Evolutionary conservation across 345 rosid genomes (phyloP), one percentile per base, ranked within the genome.

Genomic region (Linum tenue): DNA sequence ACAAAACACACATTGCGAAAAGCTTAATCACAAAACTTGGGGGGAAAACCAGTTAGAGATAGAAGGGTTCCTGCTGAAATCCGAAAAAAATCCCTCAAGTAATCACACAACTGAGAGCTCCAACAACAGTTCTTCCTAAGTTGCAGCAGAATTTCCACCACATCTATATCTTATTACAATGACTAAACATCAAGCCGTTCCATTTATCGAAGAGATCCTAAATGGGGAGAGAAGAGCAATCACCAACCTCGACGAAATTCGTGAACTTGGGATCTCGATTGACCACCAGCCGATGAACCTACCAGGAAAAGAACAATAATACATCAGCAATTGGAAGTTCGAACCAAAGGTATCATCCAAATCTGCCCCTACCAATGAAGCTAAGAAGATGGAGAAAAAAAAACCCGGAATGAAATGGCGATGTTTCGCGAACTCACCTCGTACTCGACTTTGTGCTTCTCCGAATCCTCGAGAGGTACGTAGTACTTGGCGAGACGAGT

Each of bases 401-500:
- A 58, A 40, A 9, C 50, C 37, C 22, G 53, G 72, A 61, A 37
- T 3, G 31, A 59, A 9, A 31, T 2, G 17, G 5, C 14, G 3
- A 31, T n/a, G 55, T 12, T 3, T 2, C 35, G 31, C 0, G 31
- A n/a, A 5, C 41, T 8, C 59, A 89, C 98, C 91, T 92, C 98
- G 83, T 90, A 92, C 73, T 92, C 98, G 70, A 92, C 96, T 68
- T 84, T 90, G 85, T 92, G 97, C 80, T 92, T 92, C 90, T 92
- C 97, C 39, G 97, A 83, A 65, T 90, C 98, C 77, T 92, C 98
- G 64, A 92, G 95, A 65, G 98, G 98, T 42, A 92, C 94, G 67
- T 92, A 92, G 81, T 92, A 92, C 65, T 92, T 92, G 67, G 98
- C 98, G 7, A 92, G 96, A 78, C 98, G 97, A 67, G 98, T 92